These are phyloP conservation scores for Imleria badia DNA, from an alignment of 768 basidiomycete species.

Conservation along the genomic window DNA sequence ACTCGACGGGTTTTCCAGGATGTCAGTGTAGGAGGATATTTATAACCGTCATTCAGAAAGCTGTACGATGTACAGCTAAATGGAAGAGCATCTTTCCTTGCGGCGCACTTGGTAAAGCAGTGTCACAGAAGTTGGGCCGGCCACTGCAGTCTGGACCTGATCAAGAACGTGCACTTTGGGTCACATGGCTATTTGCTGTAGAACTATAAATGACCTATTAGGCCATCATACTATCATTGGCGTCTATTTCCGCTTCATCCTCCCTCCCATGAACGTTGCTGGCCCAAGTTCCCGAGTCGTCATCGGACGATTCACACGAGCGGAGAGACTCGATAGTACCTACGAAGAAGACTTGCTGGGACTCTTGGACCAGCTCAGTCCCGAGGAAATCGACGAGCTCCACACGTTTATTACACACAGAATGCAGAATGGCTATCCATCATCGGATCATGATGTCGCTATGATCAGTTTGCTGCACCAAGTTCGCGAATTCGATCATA, in stretches of 20 bases:
- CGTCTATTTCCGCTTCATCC: not conserved
- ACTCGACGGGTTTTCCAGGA: too few species aligned
- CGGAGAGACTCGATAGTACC: slow-evolving; percentile 12
- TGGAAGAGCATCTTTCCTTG: too few species aligned
- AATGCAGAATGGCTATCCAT: not conserved
- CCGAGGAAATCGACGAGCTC: slow-evolving; percentile 18
- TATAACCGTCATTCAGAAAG: too few species aligned
- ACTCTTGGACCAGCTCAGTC: slow-evolving; percentile 20
- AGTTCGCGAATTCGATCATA: slow-evolving; percentile 9
- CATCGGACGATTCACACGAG: not conserved
- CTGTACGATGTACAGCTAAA: too few species aligned
- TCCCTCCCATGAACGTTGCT: slow-evolving; percentile 21
- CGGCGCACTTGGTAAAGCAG: too few species aligned
- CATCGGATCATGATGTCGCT: slow-evolving; percentile 27
- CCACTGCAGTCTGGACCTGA: too few species aligned
- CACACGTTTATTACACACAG: slow-evolving; percentile 6
- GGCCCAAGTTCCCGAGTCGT: slow-evolving; percentile 18
- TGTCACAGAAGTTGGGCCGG: too few species aligned
- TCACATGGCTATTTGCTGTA: not conserved
- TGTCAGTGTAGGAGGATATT: too few species aligned
- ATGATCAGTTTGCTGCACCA: slow-evolving; percentile 28
- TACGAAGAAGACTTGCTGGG: slow-evolving; percentile 26
- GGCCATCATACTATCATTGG: not conserved
- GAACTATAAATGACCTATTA: not conserved
- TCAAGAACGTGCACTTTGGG: too few species aligned